Evolutionary conservation across 768 basidiomycete species (phyloP).

Genomic region (Heimioporus sp.): DNA sequence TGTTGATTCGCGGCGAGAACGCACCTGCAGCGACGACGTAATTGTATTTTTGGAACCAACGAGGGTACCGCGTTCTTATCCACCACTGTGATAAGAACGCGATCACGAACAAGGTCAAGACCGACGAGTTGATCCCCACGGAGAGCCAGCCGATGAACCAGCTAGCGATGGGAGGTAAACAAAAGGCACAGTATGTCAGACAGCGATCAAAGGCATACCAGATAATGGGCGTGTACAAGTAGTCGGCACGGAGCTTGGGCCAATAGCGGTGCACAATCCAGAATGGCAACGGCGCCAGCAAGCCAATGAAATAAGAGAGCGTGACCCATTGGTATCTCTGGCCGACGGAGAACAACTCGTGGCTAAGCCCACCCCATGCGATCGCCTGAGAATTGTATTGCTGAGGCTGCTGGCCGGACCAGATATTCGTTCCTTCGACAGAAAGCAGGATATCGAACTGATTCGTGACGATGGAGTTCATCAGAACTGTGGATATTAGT

Average conservation of each 20-base stretch:
- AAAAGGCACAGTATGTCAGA: background rate
- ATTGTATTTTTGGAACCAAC: slow-evolving; percentile 38
- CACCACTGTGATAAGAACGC: slow-evolving; percentile 32
- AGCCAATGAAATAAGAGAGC: slow-evolving; percentile 30
- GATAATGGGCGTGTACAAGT: slow-evolving; percentile 28
- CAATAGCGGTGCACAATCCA: slow-evolving; percentile 36
- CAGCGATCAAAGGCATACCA: slow-evolving; percentile 14
- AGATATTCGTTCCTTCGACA: slow-evolving; percentile 35
- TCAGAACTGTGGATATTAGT: slow-evolving; percentile 42
- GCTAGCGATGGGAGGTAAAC: background rate
- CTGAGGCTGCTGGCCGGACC: slow-evolving; percentile 24
- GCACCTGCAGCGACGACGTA: slow-evolving; percentile 42
- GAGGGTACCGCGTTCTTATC: slow-evolving; percentile 32
- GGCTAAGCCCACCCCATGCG: slow-evolving; percentile 38
- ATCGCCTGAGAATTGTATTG: slow-evolving; percentile 33
- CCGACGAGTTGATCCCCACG: background rate
- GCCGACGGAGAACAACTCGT: slow-evolving; percentile 30
- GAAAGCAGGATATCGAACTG: slow-evolving; percentile 50
- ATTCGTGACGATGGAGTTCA: slow-evolving; percentile 10
- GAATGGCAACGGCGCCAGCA: slow-evolving; percentile 38
- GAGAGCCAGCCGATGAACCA: slow-evolving; percentile 18
- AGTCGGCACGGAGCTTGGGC: slow-evolving; percentile 29
- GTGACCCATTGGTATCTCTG: slow-evolving; percentile 39
- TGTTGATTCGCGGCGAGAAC: background rate
- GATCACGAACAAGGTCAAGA: background rate